These are phyloP conservation scores for Staphylotrichum longicolle DNA, from an alignment of 495 filamentous ascomycete genomes.

Conservation along the genomic window DNA sequence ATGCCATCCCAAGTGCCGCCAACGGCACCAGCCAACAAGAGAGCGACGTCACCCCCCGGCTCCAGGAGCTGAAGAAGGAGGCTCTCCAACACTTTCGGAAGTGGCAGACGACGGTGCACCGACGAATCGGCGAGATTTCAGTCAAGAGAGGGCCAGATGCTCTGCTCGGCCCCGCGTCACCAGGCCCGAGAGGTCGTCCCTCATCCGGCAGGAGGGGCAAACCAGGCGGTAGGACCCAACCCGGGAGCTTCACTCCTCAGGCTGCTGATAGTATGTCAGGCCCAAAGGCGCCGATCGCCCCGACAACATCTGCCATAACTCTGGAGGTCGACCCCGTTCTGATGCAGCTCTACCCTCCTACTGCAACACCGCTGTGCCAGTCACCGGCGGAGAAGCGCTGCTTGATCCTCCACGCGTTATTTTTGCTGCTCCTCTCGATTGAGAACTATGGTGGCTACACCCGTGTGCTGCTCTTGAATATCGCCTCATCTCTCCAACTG, in stretches of 20 bases:
- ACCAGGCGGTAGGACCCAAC: conserved; percentile 12
- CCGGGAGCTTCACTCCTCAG: not conserved
- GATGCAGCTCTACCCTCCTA: conserved; percentile 45
- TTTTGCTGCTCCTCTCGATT: conserved; percentile 75
- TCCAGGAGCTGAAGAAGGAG: conserved; percentile 47
- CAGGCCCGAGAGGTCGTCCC: conserved; percentile 14
- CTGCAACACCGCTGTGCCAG: conserved; percentile 41
- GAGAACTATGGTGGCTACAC: conserved; percentile 77
- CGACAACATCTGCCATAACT: conserved; percentile 7
- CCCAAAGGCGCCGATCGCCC: conserved; percentile 19
- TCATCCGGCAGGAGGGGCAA: conserved; percentile 19
- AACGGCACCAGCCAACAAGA: conserved; percentile 21
- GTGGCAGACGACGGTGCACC: conserved; percentile 42
- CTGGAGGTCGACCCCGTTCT: conserved; percentile 41
- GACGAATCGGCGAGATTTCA: conserved; percentile 43
- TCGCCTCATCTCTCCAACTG: conserved; percentile 66
- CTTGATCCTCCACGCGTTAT: conserved; percentile 55
- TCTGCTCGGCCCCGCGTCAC: conserved; percentile 18
- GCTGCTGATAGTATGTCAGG: conserved; percentile 28
- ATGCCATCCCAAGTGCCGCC: not conserved
- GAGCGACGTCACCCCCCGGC: conserved; percentile 30
- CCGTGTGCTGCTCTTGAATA: conserved; percentile 67
- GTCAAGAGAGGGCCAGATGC: conserved; percentile 30
- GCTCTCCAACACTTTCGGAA: conserved; percentile 43
- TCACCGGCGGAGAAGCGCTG: conserved; percentile 46